phyloP scores from a whole-genome alignment of 2,329 filamentous ascomycete species.

The Rutstroemia sp. region DNA sequence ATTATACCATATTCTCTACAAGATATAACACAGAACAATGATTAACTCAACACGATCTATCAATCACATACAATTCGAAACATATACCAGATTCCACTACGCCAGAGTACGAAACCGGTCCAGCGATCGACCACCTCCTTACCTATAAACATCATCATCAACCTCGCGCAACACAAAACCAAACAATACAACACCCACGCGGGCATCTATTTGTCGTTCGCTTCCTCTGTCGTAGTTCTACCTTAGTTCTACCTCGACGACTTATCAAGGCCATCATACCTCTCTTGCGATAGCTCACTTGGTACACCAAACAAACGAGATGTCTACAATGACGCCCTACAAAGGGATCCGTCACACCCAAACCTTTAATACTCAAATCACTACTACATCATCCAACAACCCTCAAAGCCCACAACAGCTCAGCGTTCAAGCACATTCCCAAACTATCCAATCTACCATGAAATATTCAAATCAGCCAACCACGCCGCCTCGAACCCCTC shows the following conservation, averaged over 20 bases:
- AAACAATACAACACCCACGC: neutral
- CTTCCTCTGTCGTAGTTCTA: slow-evolving; percentile 6
- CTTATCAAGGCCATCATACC: slow-evolving; percentile 34
- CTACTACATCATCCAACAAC: slow-evolving; percentile 22
- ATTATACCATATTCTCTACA: slow-evolving; percentile 7
- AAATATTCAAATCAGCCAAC: slow-evolving; percentile 19
- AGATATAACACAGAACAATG: slow-evolving; percentile 22
- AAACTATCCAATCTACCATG: slow-evolving; percentile 25
- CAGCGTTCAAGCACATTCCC: slow-evolving; percentile 33
- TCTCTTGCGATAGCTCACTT: slow-evolving; percentile 33
- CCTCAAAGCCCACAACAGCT: slow-evolving; percentile 40
- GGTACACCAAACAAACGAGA: slow-evolving; percentile 30
- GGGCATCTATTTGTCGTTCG: neutral
- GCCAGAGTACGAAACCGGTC: slow-evolving; percentile 14
- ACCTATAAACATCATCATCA: slow-evolving; percentile 5
- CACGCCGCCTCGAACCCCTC: slow-evolving; percentile 30
- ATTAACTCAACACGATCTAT: slow-evolving; percentile 18
- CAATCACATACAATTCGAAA: slow-evolving; percentile 13
- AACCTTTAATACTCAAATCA: slow-evolving; percentile 19
- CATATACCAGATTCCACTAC: slow-evolving; percentile 14
- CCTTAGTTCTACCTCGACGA: slow-evolving; percentile 16
- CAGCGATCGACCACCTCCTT: slow-evolving; percentile 21
- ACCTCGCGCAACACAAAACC: neutral
- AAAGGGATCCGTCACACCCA: slow-evolving; percentile 29
- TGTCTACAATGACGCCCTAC: slow-evolving; percentile 38